Base-by-base conservation (phyloP, 2,329 filamentous ascomycete genomes). In the Penicillium polonicum region DNA sequence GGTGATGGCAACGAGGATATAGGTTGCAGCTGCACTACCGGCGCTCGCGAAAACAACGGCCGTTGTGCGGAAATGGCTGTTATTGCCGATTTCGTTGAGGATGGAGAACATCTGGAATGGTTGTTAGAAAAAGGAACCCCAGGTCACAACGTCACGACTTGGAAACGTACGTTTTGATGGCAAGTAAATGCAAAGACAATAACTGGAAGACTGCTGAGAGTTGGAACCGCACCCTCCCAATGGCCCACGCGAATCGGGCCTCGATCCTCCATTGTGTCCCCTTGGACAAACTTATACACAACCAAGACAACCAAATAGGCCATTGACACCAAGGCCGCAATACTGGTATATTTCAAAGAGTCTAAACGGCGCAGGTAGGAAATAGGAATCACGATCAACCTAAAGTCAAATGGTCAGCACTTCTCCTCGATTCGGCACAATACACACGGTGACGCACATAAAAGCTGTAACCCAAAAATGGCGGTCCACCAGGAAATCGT, bases 181-280 rank as follows among this genome's bases (percentile, higher is more conserved):
- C 94, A 99, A 1, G 94, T 99, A 74, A 97, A 99, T n/a, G 93
- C 94, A 80, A 99, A 99, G 2, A 99, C 91, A 56, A 97, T 92
- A 52, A 99, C 92, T 0, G 94, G 94, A 63, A 99, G 85, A 61
- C 90, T 92, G 66, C 91, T 91, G 52, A 99, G 80, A 7, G 89
- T 87, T 36, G 89, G 84, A 10, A 96, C 81, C 3, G 90, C 82
- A 8, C 93, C 91, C 43, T 86, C 88, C 88, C 91, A 96, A 60
- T 85, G 79, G 61, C 97, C 82, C 31, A 91, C 78, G 48, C 89
- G 85, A 59, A 99, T 85, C 10, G 88, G 84, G 13, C 90, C 88
- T 52, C 91, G 85, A 52, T 89, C 85, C 19, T 85, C 83, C 58
- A 90, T 82, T 1, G 88, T 87, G 73, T 97, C 93, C 25, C 88